Evolutionary conservation across 257 asterid genomes (phyloP), one percentile per base, ranked within the genome.

Genomic region (Forsythia viridissima): DNA sequence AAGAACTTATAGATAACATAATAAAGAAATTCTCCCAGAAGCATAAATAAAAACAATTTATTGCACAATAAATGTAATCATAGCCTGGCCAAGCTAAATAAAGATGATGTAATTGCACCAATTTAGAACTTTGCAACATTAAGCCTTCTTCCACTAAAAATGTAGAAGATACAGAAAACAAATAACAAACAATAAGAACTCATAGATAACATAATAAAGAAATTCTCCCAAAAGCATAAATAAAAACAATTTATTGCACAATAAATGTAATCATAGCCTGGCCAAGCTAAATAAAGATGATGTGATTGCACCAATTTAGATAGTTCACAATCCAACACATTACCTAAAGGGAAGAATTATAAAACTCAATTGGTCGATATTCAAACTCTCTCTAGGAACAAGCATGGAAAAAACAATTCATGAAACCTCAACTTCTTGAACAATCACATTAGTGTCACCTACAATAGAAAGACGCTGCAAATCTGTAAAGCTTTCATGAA

Each of bases 121-220:
- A 24, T 24, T 24, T 24, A 24, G 24, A 24, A 0, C 24, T 24
- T 24, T 24, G 24, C 82, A 51, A 70, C 72, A 57, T 61, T 88
- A 61, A 79, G 75, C 74, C 78, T 81, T 76, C 77, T 72, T 74
- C 77, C 44, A 9, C 38, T 63, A 63, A 63, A 30, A 21, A 21
- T 21, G 13, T 61, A 20, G 69, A 61, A 61, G 36, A 55, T 55
- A 55, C 8, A n/a, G 8, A 18, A 55, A 51, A 16, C 4, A 15
- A 55, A 18, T 18, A 57, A n/a, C 66, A 55, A 36, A 59, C 59
- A 57, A 70, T 12, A 76, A 73, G 78, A 42, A 76, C 42, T 75
- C 48, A 59, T 46, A 73, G 30, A 68, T 63, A 21, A 71, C 68
- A 74, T 61, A 63, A 73, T 12, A 21, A 73, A 67, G 20, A 41